A percentile compares a stretch with the other conserved stretches of the same genome.
Evolutionary conservation across 2,329 filamentous ascomycete genomes (phyloP).

Genomic region (Verticillium longisporum): DNA sequence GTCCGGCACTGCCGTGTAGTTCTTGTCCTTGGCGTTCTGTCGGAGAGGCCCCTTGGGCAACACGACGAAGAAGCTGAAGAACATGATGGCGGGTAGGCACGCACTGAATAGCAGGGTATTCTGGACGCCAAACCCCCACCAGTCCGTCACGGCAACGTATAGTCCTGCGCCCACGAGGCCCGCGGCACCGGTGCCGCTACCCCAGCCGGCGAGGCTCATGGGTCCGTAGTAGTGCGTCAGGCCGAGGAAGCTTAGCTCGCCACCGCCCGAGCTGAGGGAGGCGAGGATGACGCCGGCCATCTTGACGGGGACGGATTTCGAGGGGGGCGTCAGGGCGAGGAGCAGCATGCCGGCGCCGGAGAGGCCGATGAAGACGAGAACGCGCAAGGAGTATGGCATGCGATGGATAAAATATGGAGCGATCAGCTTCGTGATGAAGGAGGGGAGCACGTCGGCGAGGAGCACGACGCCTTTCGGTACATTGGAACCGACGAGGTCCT

Average conservation of each 20-base stretch:
- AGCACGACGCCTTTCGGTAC: constrained; percentile 90
- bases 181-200: constrained; percentile 84
- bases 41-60: constrained; percentile 63
- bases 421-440: constrained; percentile 79
- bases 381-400: constrained; percentile 71
- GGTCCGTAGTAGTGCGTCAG: constrained; percentile 90
- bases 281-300: constrained; percentile 79
- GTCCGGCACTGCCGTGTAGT: constrained; percentile 47
- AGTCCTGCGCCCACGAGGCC: constrained; percentile 80
- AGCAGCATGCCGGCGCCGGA: constrained; percentile 85
- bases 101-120: constrained; percentile 72
- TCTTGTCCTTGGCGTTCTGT: constrained; percentile 31
- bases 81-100: constrained; percentile 73
- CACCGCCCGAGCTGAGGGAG: constrained; percentile 77
- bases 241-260: constrained; percentile 85
- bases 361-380: constrained; percentile 66
- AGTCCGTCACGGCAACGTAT: constrained; percentile 81
- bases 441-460: constrained; percentile 85
- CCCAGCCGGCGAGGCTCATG: constrained; percentile 84
- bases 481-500: constrained; percentile 87
- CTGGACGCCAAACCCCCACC: constrained; percentile 66
- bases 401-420: constrained; percentile 91
- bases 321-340: constrained; percentile 69
- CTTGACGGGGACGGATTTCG: constrained; percentile 62
- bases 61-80: constrained; percentile 77